Percentiles rank a stretch among this genome's conserved stretches.
Conservation (phyloP, 805 yeast genomes). For the Wickerhamiella kazuoi region DNA sequence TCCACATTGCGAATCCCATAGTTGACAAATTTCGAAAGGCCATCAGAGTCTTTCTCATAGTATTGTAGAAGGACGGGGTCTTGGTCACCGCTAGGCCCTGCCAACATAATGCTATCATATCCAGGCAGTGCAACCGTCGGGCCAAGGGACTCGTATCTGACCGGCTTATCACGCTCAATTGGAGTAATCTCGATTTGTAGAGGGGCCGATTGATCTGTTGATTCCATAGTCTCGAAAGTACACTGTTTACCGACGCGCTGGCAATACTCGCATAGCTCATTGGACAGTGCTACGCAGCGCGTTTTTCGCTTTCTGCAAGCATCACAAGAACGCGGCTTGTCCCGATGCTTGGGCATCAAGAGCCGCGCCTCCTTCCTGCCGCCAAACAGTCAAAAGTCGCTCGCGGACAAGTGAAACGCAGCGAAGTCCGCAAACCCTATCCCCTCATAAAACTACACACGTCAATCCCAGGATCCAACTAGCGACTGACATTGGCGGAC, state of each 20-base stretch:
- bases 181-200: conserved; percentile 5
- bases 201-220: conserved; percentile 2
- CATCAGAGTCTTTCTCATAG: conserved; percentile 13
- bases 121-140: conserved; percentile 12
- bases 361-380: too few species aligned
- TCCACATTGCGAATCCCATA: conserved; percentile 15
- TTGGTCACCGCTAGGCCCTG: conserved; percentile 20
- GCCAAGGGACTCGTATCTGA: conserved; percentile 4
- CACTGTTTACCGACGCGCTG: conserved; percentile 1
- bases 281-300: conserved; percentile 2
- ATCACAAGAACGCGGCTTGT: conserved; percentile 6
- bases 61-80: conserved; percentile 19
- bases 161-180: conserved; percentile 3
- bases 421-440: too few species aligned
- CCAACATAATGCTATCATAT: conserved; percentile 14
- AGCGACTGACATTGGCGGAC: too few species aligned
- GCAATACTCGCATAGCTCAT: conserved; percentile 5
- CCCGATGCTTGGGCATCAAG: too few species aligned
- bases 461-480: too few species aligned
- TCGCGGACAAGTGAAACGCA: too few species aligned
- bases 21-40: conserved; percentile 16
- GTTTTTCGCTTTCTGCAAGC: conserved; percentile 6
- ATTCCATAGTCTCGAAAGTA: conserved; percentile 1
- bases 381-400: too few species aligned
- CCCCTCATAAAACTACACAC: too few species aligned